Evolutionary conservation across 441 rosid species (phyloP).

Genomic region (Syzygium malaccense): DNA sequence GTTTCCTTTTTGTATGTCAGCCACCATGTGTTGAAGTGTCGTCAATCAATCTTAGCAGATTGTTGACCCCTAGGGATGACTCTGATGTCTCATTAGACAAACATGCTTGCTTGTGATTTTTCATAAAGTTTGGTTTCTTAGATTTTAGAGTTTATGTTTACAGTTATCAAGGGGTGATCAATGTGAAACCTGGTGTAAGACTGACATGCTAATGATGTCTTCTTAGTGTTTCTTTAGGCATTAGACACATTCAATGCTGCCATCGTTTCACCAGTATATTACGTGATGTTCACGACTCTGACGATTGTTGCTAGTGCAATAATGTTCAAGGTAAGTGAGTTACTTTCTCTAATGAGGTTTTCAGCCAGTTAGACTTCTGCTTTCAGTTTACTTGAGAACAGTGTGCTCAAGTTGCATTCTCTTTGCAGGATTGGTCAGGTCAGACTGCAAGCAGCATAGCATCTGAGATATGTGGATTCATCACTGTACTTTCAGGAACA

Average conservation of each 20-base stretch:
- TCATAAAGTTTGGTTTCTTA: background rate
- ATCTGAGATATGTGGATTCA: constrained; percentile 71
- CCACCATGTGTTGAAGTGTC: background rate
- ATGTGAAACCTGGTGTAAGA: background rate
- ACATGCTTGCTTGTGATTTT: background rate
- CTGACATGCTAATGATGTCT: background rate
- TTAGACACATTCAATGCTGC: constrained; percentile 62
- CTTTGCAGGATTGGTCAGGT: constrained; percentile 64
- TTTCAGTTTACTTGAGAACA: background rate
- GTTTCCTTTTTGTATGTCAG: background rate
- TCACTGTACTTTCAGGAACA: constrained; percentile 66
- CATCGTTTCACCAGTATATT: constrained; percentile 62
- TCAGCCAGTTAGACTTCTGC: background rate
- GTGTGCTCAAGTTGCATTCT: background rate
- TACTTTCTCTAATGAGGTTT: background rate
- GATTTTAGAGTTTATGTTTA: background rate
- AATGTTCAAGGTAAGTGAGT: constrained; percentile 52
- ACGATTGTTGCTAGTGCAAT: constrained; percentile 64
- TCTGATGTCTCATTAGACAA: background rate
- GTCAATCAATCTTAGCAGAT: background rate
- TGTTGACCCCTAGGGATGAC: background rate
- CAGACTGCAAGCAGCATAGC: constrained; percentile 51
- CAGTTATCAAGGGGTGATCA: background rate
- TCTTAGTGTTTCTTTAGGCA: constrained; percentile 26
- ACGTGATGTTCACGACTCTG: constrained; percentile 68